Evolutionary conservation across 306 rosid species (phyloP), one percentile per base, ranked within the genome.

Genomic region (Rosa lucieae): DNA sequence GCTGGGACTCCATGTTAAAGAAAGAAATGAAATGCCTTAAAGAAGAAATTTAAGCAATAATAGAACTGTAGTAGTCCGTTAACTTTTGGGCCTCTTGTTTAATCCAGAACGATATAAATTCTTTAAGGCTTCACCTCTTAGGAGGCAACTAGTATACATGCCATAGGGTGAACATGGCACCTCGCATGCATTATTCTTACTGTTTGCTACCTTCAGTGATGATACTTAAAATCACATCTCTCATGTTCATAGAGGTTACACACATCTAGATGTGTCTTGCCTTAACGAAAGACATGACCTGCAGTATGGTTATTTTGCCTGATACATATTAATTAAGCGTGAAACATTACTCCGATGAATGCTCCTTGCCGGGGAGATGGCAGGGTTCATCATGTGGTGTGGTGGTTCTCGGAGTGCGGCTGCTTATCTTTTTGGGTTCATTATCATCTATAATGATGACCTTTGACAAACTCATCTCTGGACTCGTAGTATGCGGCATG

Each of bases 401-500:
- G 53, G 51, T 51, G 55, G 32, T 40, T 59, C 39, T 6, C 23
- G 62, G 20, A 37, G 68, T 13, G 59, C 10, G 47, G 47, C 8
- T 2, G 37, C 74, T 39, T 3, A 15, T 53, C 58, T 68, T 78
- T 40, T 67, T 78, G 37, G 69, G 20, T 78, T 78, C 55, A 56
- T 43, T 67, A 42, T 26, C 61, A 2, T 21, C 51, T 5, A 55
- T 23, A 37, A 49, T 13, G 10, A 49, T 49, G 49, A 77, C 63
- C n/a, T 26, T 55, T 2, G 78, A 59, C 18, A 75, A 61, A 61
- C 11, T 26, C 7, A 44, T 77, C 85, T 84, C 82, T 43, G 8
- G 46, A 5, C 8, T 43, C 89, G 90, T 91, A 92, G 76, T 78
- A 92, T 43, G 93, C 82, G 20, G 90, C 98, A 94, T 32, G 2